Percentiles rank a stretch among this genome's conserved stretches.
Evolutionary conservation across 257 asterid genomes (phyloP).

Genomic region (Gentiana dahurica): DNA sequence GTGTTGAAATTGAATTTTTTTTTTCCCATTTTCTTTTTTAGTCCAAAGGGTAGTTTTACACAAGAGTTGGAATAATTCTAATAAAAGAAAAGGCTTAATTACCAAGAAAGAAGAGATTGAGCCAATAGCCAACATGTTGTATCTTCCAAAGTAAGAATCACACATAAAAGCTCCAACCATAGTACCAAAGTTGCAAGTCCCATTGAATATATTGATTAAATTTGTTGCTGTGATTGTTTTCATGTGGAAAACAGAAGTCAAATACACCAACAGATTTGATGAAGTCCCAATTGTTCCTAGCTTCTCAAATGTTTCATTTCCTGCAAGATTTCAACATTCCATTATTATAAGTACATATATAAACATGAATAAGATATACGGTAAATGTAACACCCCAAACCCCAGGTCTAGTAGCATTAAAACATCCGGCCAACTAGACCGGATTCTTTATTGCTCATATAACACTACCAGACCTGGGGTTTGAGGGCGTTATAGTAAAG

Average conservation of each 20-base stretch:
- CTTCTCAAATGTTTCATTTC: conserved; percentile 31
- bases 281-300: conserved; percentile 28
- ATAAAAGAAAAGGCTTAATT: no score
- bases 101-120: conserved; percentile 26
- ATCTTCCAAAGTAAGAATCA: conserved; percentile 29
- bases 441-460: no score
- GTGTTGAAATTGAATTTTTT: background rate
- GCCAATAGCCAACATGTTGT: conserved; percentile 21
- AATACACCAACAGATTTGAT: conserved; percentile 21
- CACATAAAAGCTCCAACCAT: conserved; percentile 23
- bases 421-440: no score
- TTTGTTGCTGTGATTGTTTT: conserved; percentile 18
- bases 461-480: no score
- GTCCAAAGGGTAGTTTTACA: no score
- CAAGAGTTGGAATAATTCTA: background rate
- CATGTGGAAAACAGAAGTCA: conserved; percentile 27
- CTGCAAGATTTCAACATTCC: conserved; percentile 5
- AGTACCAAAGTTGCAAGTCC: conserved; percentile 25
- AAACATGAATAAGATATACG: background rate
- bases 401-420: background rate
- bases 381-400: background rate
- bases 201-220: conserved; percentile 22
- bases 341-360: background rate
- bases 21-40: no score
- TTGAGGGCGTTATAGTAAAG: no score